Evolutionary conservation across 768 basidiomycete genomes (phyloP).

Genomic region (Daedaleopsis sinensis): DNA sequence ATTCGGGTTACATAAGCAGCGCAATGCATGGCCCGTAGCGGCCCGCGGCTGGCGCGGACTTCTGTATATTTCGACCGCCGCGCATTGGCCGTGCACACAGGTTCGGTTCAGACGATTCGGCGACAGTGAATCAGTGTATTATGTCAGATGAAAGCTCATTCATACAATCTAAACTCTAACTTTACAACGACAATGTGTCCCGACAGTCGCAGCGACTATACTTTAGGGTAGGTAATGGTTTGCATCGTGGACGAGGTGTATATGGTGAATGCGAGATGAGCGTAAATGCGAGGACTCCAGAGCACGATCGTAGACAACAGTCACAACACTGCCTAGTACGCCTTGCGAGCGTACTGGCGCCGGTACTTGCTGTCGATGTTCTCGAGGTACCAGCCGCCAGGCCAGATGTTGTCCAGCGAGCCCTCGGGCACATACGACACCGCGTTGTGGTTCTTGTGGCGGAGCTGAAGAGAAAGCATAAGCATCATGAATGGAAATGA

Average conservation of each 20-base stretch:
- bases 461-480: constrained; percentile 56
- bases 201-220: too few relatives aligned
- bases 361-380: constrained; percentile 90
- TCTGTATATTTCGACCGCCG: too few relatives aligned
- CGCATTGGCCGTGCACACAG: too few relatives aligned
- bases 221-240: background rate
- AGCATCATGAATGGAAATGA: background rate
- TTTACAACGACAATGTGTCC: too few relatives aligned
- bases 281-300: background rate
- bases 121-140: too few relatives aligned
- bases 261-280: background rate
- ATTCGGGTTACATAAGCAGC: background rate
- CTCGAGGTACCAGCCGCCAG: constrained; percentile 91
- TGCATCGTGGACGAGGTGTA: background rate
- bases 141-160: too few relatives aligned
- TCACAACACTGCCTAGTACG: too few relatives aligned
- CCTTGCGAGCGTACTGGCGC: constrained; percentile 72
- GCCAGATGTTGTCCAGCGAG: constrained; percentile 90
- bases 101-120: too few relatives aligned
- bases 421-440: constrained; percentile 84
- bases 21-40: too few relatives aligned
- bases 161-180: too few relatives aligned
- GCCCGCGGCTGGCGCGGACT: too few relatives aligned
- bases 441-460: constrained; percentile 96
- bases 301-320: background rate